A percentile compares a stretch with the other conserved stretches of the same genome.
phyloP scores from a whole-genome alignment of 116 monocot species.

The Trichopus zeylanicus region DNA sequence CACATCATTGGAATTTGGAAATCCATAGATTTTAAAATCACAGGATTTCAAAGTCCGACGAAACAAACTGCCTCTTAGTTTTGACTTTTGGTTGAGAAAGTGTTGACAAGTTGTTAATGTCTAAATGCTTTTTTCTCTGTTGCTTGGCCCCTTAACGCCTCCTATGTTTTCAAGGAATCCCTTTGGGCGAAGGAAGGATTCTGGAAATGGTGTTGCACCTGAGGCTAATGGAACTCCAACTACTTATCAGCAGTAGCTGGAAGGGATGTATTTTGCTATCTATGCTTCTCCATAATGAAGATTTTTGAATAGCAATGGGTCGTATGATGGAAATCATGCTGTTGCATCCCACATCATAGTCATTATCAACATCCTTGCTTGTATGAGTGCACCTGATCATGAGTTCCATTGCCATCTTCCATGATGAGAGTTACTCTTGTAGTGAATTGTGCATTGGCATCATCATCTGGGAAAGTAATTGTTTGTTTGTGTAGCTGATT shows the following conservation, averaged over 20 bases:
- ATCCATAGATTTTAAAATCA: no score
- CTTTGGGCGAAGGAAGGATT: conserved; percentile 92
- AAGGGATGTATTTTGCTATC: conserved; percentile 44
- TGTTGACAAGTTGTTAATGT: background rate
- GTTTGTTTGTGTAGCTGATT: background rate
- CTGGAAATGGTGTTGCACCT: conserved; percentile 23
- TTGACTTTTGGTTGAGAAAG: no score
- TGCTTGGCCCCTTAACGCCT: conserved; percentile 44
- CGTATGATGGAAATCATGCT: conserved; percentile 44
- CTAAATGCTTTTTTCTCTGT: background rate
- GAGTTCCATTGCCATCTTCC: conserved; percentile 34
- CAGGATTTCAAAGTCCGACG: no score
- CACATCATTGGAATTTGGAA: no score
- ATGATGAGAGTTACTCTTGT: conserved; percentile 13
- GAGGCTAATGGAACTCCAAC: conserved; percentile 47
- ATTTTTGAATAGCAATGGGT: conserved; percentile 22
- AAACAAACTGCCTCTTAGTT: no score
- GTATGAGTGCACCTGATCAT: conserved; percentile 44
- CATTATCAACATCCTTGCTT: conserved; percentile 45
- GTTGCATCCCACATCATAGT: conserved; percentile 54
- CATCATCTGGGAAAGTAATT: conserved; percentile 7
- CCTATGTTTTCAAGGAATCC: conserved; percentile 83
- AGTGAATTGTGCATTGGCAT: conserved; percentile 52
- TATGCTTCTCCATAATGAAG: conserved; percentile 24
- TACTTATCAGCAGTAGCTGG: conserved; percentile 28